These are phyloP conservation scores for Capsicum chinense DNA, from an alignment of 257 asterid genomes.

Conservation along the genomic window DNA sequence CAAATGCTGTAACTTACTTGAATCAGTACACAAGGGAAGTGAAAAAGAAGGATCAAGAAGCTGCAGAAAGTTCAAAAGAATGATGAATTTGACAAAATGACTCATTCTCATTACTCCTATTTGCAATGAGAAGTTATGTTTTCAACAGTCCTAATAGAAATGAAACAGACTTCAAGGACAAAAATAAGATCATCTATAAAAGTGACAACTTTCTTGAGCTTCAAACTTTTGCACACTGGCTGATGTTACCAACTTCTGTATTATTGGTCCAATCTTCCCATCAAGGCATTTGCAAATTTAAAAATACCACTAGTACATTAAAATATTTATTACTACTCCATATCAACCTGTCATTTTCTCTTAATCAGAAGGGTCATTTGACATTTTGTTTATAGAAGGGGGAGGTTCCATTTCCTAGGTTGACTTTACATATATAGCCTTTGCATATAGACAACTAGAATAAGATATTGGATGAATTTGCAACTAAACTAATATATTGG, in stretches of 20 bases:
- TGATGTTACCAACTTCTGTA: background rate
- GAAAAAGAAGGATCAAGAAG: constrained; percentile 28
- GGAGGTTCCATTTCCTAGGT: background rate
- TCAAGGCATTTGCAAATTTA: background rate
- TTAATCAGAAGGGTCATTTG: constrained; percentile 14
- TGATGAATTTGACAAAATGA: constrained; percentile 5
- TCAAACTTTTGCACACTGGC: background rate
- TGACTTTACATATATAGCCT: background rate
- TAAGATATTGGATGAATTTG: background rate
- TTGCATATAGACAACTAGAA: background rate
- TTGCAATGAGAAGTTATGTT: background rate
- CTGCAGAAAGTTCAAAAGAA: constrained; percentile 26
- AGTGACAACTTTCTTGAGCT: background rate
- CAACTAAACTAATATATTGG: background rate
- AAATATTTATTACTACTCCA: background rate
- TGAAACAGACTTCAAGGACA: background rate
- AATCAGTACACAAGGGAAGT: constrained; percentile 31
- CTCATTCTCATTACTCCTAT: constrained; percentile 14
- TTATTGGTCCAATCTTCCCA: constrained; percentile 24
- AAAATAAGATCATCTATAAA: constrained; percentile 13
- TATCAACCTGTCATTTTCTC: background rate
- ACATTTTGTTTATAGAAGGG: background rate
- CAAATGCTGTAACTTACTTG: constrained; percentile 12
- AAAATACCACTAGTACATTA: background rate
- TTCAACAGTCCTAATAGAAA: background rate